A percentile compares a stretch with the other conserved stretches of the same genome.
Evolutionary conservation across 192 early-diverging fungal genomes (phyloP).

Genomic region (Funneliformis mosseae): DNA sequence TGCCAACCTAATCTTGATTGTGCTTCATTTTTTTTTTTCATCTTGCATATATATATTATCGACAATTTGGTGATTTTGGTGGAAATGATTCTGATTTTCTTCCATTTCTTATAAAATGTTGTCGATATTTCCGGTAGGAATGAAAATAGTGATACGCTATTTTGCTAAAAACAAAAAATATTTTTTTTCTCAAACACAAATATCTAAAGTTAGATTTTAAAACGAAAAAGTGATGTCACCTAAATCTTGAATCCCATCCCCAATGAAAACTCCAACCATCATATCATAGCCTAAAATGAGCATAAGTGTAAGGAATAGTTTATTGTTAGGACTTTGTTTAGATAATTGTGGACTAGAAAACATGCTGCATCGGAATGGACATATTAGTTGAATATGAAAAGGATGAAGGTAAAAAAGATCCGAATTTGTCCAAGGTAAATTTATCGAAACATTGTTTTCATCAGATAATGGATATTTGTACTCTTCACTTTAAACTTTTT

Average conservation of each 20-base stretch:
- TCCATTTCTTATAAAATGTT: constrained; percentile 57
- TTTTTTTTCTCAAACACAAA: neutral
- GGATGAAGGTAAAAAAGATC: no score
- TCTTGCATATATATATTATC: constrained; percentile 18
- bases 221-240: constrained; percentile 32
- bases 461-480: neutral
- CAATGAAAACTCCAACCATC: constrained; percentile 72
- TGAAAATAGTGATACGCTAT: constrained; percentile 62
- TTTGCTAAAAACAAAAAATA: constrained; percentile 36
- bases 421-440: neutral
- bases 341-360: neutral
- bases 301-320: constrained; percentile 55
- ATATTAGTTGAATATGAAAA: neutral
- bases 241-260: constrained; percentile 57
- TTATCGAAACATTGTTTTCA: neutral
- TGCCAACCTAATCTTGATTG: constrained; percentile 73
- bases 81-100: constrained; percentile 18
- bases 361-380: neutral
- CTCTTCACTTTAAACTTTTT: neutral
- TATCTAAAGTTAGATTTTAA: neutral
- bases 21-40: neutral
- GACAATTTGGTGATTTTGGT: constrained; percentile 46
- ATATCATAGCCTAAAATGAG: constrained; percentile 67
- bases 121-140: constrained; percentile 36
- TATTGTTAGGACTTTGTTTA: constrained; percentile 38